A percentile compares a stretch with the other conserved stretches of the same genome.
These are phyloP conservation scores for Berberis vulgaris DNA, from an alignment of 164 flowering plant species.

Conservation along the genomic window DNA sequence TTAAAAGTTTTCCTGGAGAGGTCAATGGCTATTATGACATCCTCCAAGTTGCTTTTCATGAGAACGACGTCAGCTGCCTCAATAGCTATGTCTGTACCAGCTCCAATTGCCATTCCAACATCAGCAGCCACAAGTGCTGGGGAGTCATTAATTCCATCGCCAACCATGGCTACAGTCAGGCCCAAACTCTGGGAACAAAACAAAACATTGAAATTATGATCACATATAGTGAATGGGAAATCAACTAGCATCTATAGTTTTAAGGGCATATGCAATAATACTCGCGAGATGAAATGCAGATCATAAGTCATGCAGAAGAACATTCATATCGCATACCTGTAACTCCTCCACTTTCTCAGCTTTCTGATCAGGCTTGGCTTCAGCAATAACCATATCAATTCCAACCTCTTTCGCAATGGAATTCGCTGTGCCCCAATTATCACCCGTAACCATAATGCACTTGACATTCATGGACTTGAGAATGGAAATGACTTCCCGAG, in stretches of 20 bases:
- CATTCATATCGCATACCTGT: conserved; percentile 37
- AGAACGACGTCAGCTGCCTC: conserved; percentile 87
- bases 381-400: conserved; percentile 66
- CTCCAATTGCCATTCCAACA: conserved; percentile 86
- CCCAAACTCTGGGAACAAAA: conserved; percentile 35
- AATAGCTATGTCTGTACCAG: conserved; percentile 74
- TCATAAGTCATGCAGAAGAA: too few species aligned
- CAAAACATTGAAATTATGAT: neutral
- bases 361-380: conserved; percentile 79
- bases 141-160: conserved; percentile 83
- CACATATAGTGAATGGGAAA: too few species aligned
- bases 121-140: conserved; percentile 87
- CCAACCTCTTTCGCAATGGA: conserved; percentile 78
- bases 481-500: conserved; percentile 58
- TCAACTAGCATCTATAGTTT: too few species aligned
- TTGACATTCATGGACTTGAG: conserved; percentile 70
- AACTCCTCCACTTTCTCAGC: conserved; percentile 70
- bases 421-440: conserved; percentile 85
- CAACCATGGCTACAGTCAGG: conserved; percentile 65
- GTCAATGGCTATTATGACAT: conserved; percentile 71
- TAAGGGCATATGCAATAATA: too few species aligned
- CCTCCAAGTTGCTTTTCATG: conserved; percentile 77
- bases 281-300: too few species aligned
- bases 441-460: conserved; percentile 86
- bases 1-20: conserved; percentile 61